Conservation (phyloP, 495 filamentous ascomycete species). For the Chaetomidium leptoderma region DNA sequence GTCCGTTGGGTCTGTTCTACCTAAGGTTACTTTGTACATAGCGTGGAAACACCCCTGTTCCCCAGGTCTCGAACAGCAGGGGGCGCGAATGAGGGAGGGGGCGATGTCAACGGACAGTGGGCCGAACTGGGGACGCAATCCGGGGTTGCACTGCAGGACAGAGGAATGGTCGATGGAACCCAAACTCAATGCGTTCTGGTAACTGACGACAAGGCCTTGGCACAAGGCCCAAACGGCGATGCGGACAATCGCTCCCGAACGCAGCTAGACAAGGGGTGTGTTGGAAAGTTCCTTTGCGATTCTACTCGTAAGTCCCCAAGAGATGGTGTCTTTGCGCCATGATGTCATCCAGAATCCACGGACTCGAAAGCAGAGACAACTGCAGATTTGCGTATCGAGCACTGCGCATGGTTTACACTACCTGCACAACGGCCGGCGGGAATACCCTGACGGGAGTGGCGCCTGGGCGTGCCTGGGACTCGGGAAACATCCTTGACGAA, state of each 20-base stretch:
- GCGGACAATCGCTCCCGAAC: constrained; percentile 13
- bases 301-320: too few species aligned
- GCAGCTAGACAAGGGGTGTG: background rate
- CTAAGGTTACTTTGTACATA: background rate
- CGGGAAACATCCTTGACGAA: background rate
- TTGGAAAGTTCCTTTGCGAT: too few species aligned
- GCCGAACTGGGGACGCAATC: constrained; percentile 12
- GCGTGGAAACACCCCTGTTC: background rate
- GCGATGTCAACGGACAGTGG: background rate
- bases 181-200: constrained; percentile 1
- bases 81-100: background rate
- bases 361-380: too few species aligned
- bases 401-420: background rate
- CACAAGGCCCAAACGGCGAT: constrained; percentile 14
- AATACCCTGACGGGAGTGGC: background rate
- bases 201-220: background rate
- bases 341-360: too few species aligned
- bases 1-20: constrained; percentile 1
- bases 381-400: background rate
- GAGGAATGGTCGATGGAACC: constrained; percentile 4
- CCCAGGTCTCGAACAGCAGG: constrained; percentile 3
- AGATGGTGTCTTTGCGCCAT: too few species aligned
- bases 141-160: constrained; percentile 2
- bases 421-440: background rate
- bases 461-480: constrained; percentile 1